phyloP scores from a whole-genome alignment of 2,329 filamentous ascomycete species.

The Phyllosticta paracitricarpa region DNA sequence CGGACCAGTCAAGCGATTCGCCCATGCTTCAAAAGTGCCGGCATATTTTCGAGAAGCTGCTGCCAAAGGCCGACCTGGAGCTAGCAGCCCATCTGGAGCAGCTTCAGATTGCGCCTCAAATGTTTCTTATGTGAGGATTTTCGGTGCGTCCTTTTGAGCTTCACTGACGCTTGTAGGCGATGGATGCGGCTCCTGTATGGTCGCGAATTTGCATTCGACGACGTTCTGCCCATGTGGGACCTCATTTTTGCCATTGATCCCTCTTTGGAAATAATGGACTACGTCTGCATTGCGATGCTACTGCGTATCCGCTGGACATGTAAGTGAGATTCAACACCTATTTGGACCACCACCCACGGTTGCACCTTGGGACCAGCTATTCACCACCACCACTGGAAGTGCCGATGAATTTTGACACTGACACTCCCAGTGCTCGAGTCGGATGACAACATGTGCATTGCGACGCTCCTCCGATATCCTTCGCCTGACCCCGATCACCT shows the following conservation, averaged over 20 bases:
- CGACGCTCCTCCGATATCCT: constrained; percentile 76
- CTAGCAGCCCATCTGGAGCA: constrained; percentile 69
- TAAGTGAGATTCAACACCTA: constrained; percentile 36
- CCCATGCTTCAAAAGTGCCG: constrained; percentile 79
- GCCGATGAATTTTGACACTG: background rate
- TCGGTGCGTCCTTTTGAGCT: background rate
- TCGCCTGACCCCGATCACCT: constrained; percentile 51
- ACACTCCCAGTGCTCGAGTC: constrained; percentile 58
- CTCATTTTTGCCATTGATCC: constrained; percentile 80
- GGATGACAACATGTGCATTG: constrained; percentile 79
- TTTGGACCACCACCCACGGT: background rate
- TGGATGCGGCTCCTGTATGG: constrained; percentile 93
- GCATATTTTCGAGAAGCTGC: constrained; percentile 72
- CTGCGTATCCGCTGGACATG: constrained; percentile 82
- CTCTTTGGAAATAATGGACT: constrained; percentile 67
- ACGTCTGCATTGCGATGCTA: constrained; percentile 91
- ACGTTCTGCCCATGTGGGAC: constrained; percentile 82
- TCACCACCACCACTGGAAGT: too few species aligned
- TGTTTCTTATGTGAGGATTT: constrained; percentile 72
- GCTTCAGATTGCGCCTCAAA: constrained; percentile 88
- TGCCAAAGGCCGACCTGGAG: constrained; percentile 73
- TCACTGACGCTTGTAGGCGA: constrained; percentile 45
- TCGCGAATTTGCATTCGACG: constrained; percentile 81
- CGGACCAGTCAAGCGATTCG: constrained; percentile 35
- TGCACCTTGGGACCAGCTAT: too few species aligned